Evolutionary conservation across 192 early-diverging fungal genomes (phyloP), one percentile per base, ranked within the genome.

Genomic region (Cetraspora pellucida): DNA sequence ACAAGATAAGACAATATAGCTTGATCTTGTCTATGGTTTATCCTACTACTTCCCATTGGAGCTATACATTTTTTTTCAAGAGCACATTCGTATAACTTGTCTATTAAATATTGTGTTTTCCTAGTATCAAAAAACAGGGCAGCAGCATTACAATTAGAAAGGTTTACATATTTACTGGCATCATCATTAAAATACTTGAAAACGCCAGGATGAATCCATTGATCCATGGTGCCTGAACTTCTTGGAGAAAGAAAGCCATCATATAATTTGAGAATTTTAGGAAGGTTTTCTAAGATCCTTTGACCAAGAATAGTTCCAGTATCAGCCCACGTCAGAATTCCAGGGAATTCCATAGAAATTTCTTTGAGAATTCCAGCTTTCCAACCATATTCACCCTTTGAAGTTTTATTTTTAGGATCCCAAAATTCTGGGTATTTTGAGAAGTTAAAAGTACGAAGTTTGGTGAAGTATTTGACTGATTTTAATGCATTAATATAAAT

Each of bases 21-120:
- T 60, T 88, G 87, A 44, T 88, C 87, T 78, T 88, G 87, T 11
- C 87, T 80, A 76, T 88, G 87, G 58, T 88, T 88, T 23, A 66
- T 50, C 14, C 87, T 68, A 46, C 74, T 80, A 14, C 85, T 86
- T 5, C 87, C 87, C 50, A 57, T 52, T n/a, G 87, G 87, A 2
- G 87, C 87, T 25, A 89, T 87, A 67, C 87, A 88, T 0, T 67
- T 65, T 60, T 85, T 83, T 50, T 63, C 71, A 2, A 76, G 25
- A 13, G 80, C 86, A 76, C 85, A 89, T 1, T 79, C 71, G 46
- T 81, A 84, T 85, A 85, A 88, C 19, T 82, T 80, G 27, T 70
- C 47, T 31, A 88, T 77, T 10, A 88, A 66, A 21, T 81, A 64
- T n/a, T 77, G 77, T 2, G 28, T 30, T 47, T 0, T 67, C 14